Evolutionary conservation across 345 rosid species (phyloP), one percentile per base, ranked within the genome.

Genomic region (Salix exigua): DNA sequence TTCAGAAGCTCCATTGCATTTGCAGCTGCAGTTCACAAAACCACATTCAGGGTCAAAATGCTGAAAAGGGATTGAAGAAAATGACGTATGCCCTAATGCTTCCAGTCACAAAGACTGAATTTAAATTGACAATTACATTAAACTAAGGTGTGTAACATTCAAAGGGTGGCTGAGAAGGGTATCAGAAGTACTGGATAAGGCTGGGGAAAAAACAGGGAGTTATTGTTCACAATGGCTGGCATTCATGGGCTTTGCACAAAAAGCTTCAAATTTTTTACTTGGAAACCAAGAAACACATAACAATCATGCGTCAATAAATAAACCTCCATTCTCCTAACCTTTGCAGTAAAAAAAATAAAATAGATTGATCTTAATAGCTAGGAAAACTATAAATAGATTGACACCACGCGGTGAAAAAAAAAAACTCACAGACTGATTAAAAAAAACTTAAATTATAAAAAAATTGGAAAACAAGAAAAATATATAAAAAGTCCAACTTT

Each of bases 1-100:
- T 89, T 91, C 38, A 91, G 77, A 33, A 28, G 14, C 67, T 90
- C 92, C 88, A 82, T 86, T 1, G 97, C 97, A 55, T 72, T 73
- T 42, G 82, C 87, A 78, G 94, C 97, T 91, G 86, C 78, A 78
- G 13, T 73, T 71, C 44, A 48, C 17, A 81, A 60, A 71, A 55
- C 13, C 67, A 68, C 4, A 74, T 66, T 23, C 46, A 17, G 7
- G 2, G 28, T 51, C 71, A 81, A 50, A 35, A 72, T 46, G 16
- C 38, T n/a, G 42, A 11, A 12, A 31, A 55, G 26, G 26, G 28
- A 55, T 55, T 55, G 14, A 23, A 28, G 28, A 23, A 55, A 55
- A 55, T 9, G 62, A 8, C 23, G 28, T 9, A 10, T 55, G 6
- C 62, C 28, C 26, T 55, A 5, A 11, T 55, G 23, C 23, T 55